phyloP scores from a whole-genome alignment of 192 early-diverging fungal species.

The Backusella parvicylindrica region DNA sequence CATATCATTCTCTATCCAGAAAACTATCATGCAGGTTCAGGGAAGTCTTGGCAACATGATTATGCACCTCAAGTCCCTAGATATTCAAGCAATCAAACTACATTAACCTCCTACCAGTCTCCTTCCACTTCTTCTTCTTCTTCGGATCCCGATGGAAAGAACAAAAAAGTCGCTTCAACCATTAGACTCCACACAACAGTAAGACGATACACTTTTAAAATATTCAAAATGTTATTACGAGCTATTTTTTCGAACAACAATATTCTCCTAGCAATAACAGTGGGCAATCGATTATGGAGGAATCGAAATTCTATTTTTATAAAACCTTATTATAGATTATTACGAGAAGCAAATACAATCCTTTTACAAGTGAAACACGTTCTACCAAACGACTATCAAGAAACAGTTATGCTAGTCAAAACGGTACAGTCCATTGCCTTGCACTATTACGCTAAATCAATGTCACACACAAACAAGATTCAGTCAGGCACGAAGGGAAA shows the following conservation, averaged over 20 bases:
- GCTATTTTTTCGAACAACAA: neutral
- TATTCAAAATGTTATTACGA: neutral
- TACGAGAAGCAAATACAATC: neutral
- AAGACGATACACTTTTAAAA: neutral
- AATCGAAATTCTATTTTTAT: neutral
- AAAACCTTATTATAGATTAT: neutral
- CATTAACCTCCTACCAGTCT: neutral
- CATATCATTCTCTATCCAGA: slow-evolving; percentile 1
- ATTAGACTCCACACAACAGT: neutral
- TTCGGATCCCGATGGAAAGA: neutral
- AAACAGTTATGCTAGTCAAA: neutral
- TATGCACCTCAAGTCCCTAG: neutral
- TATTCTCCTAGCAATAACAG: neutral
- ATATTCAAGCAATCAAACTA: neutral
- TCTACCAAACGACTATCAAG: neutral
- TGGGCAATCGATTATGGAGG: neutral
- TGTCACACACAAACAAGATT: neutral
- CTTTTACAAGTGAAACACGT: neutral
- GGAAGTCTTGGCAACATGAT: slow-evolving; percentile 6
- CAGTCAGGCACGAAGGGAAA: neutral
- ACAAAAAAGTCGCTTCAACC: neutral
- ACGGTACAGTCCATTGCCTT: neutral
- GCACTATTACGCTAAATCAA: neutral
- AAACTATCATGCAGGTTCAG: slow-evolving; percentile 3
- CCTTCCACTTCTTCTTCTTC: neutral